Evolutionary conservation across 1,284 basidiomycete species (phyloP), one percentile per base, ranked within the genome.

Genomic region (Singerocomus rubriflavus): DNA sequence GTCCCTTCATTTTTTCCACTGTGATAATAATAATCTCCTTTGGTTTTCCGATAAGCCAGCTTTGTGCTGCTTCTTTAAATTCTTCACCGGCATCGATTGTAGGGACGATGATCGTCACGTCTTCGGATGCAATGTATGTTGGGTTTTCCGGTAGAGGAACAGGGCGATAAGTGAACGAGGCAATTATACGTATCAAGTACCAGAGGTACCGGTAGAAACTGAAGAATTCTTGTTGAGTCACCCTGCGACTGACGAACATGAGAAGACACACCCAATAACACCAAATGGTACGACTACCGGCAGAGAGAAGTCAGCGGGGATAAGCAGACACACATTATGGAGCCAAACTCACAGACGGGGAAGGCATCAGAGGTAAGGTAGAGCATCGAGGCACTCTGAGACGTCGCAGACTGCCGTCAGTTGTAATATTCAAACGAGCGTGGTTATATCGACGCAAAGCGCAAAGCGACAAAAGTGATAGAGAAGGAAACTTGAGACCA

Each of bases 81-180:
- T 93, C 91, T 66, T 93, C 91, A 44, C 92, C 92, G 12, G 93
- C 92, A 66, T 96, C 92, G 65, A 96, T 95, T 56, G 92, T 95
- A 34, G 92, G 93, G 4, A 95, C 92, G 56, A 96, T 92, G 66
- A 94, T 93, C 27, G 93, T 95, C 69, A 21, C 21, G 4, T 21
- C 21, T 21, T 95, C 92, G 6, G 81, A 78, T 44, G 92, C 88
- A 59, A 88, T 73, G 70, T 94, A 21, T 21, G 21, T 21, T 21
- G 21, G 21, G 4, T 21, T 21, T 21, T 21, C 21, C 21, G 21
- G 21, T 21, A 21, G 21, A 21, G 21, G 21, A 21, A 21, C 21
- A 21, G 21, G 21, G 21, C 21, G 21, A 21, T 21, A 21, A 21
- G 21, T 21, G 21, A 21, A 21, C 21, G 21, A 21, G 21, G 21